Evolutionary conservation across 1,284 basidiomycete genomes (phyloP).

Genomic region (Golubevia sp.): DNA sequence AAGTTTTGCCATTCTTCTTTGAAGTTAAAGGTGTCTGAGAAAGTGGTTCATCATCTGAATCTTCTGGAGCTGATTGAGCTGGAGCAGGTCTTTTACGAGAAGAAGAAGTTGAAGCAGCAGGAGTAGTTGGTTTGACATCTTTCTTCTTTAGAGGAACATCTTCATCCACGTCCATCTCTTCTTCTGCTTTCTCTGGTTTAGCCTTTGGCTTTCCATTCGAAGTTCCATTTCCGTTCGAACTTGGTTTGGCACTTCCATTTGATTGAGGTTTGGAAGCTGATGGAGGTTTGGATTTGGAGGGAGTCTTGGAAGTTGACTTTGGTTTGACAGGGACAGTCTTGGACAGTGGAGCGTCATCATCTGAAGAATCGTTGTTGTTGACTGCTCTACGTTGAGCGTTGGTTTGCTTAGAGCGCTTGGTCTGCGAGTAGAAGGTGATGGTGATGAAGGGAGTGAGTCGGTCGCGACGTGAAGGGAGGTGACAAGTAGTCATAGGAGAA

Average conservation of each 20-base stretch:
- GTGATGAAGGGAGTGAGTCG: neutral
- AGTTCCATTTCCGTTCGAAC: neutral
- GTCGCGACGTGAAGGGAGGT: neutral
- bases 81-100: neutral
- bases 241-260: too few relatives aligned
- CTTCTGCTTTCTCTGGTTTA: conserved; percentile 3
- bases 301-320: too few relatives aligned
- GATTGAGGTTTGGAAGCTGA: too few relatives aligned
- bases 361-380: conserved; percentile 7
- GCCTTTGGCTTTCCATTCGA: neutral
- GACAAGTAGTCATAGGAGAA: neutral
- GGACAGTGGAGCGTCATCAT: conserved; percentile 25
- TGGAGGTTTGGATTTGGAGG: too few relatives aligned
- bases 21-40: neutral
- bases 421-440: neutral
- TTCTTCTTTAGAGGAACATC: conserved; percentile 27
- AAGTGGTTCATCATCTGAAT: neutral
- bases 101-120: neutral
- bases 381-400: conserved; percentile 2
- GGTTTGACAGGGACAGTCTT: neutral
- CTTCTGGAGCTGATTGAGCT: neutral
- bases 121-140: conserved; percentile 18
- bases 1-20: neutral
- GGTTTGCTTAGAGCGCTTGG: neutral
- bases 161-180: conserved; percentile 8